Evolutionary conservation across 805 yeast genomes (phyloP), one percentile per base, ranked within the genome.

Genomic region (Metschnikowia henanensis): DNA sequence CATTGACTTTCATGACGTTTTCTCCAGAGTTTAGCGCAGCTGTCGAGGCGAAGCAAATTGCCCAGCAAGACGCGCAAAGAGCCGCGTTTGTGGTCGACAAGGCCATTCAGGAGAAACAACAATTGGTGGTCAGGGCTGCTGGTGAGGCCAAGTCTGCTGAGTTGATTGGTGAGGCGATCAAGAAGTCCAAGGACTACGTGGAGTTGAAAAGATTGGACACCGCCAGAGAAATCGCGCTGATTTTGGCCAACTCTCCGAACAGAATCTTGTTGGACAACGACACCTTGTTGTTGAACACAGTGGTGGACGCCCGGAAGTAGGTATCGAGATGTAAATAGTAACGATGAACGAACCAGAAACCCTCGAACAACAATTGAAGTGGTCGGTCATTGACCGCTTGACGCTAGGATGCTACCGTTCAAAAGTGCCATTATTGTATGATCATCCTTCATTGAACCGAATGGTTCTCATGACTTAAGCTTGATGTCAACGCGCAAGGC

Each of bases 91-190:
- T 94, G 33, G 99, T 94, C 41, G 99, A 94, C 66, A 88, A 90
- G 64, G 99, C 99, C 7, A 82, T 87, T 57, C 99, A 94, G 70
- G 98, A 94, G 72, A 94, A 94, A 66, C 98, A 94, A 70, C 95
- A 95, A 63, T 77, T 89, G 73, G 95, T 94, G 51, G 97, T 94
- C 45, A 89, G 86, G 67, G 98, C 99, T 10, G 87, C 89, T 66
- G 99, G 99, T 81, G 99, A 94, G 72, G 99, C 99, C 53, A 83
- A 88, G 64, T 87, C 97, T 41, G 99, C 99, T 26, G 95, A 91
- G 68, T 83, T 94, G 72, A 90, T 94, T 72, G 99, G 99, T 81
- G 99, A 94, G 53, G 98, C 99, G 42, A 92, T 94, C 67, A 94
- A 92, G 75, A 94, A 92, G 69, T 87, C 95, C 19, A 87, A 79